Evolutionary conservation across 805 yeast species (phyloP).

Genomic region (Suhomyces sp.): DNA sequence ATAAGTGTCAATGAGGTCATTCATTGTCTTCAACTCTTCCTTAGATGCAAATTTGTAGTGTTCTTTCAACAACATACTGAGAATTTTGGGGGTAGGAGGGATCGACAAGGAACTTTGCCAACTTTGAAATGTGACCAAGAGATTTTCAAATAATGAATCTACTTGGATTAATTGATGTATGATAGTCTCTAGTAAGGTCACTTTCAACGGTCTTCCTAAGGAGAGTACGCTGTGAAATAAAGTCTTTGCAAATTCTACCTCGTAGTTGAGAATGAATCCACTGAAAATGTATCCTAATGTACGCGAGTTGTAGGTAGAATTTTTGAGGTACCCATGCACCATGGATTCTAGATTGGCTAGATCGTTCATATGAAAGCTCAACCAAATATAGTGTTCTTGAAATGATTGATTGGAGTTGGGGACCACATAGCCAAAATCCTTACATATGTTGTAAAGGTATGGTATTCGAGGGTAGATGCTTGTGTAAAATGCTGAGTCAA

Average conservation of each 20-base stretch:
- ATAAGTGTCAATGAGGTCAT: conserved; percentile 18
- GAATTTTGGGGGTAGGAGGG: conserved; percentile 20
- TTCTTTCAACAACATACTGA: conserved; percentile 28
- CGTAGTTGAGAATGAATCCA: conserved; percentile 32
- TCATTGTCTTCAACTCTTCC: conserved; percentile 24
- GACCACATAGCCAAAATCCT: conserved; percentile 10
- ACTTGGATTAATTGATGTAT: conserved; percentile 23
- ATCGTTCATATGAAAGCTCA: conserved; percentile 38
- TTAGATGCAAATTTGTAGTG: conserved; percentile 29
- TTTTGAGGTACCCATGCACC: conserved; percentile 20
- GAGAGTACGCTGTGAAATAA: conserved; percentile 24
- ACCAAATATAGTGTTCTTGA: conserved; percentile 28
- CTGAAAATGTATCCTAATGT: conserved; percentile 30
- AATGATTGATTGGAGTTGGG: conserved; percentile 5
- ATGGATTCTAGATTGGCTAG: conserved; percentile 21
- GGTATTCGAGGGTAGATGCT: conserved; percentile 21
- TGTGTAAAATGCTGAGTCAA: conserved; percentile 7
- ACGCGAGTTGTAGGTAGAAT: conserved; percentile 20
- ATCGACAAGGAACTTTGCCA: conserved; percentile 23
- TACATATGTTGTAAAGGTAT: conserved; percentile 20
- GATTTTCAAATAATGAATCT: conserved; percentile 33
- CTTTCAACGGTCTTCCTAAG: conserved; percentile 22
- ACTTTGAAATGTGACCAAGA: conserved; percentile 18
- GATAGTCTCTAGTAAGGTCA: conserved; percentile 26
- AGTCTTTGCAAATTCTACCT: conserved; percentile 29